A percentile compares a stretch with the other conserved stretches of the same genome.
phyloP scores from a whole-genome alignment of 2,329 filamentous ascomycete species.

The Exophiala oligosperma region DNA sequence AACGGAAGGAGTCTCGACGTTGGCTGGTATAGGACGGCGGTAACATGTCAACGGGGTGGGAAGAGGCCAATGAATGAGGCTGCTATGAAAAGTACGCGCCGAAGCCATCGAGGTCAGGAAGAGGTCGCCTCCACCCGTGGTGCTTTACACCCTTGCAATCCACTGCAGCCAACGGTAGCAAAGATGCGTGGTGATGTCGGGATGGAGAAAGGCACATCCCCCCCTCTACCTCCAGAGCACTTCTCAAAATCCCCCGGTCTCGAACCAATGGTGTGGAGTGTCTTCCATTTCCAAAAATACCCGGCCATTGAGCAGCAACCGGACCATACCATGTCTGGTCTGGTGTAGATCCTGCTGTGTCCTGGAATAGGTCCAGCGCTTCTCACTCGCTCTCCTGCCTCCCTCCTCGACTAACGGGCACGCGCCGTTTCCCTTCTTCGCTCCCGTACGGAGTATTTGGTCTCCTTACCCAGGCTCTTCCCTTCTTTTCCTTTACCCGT shows the following conservation, averaged over 20 bases:
- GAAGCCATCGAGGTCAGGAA: conserved; percentile 14
- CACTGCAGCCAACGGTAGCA: conserved; percentile 4
- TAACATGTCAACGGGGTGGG: conserved; percentile 10
- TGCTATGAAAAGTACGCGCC: conserved; percentile 26
- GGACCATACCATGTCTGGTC: conserved; percentile 4
- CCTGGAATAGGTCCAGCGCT: conserved; percentile 23
- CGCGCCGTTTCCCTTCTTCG: conserved; percentile 18
- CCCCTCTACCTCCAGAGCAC: neutral
- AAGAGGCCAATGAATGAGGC: conserved; percentile 15
- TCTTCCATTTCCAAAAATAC: conserved; percentile 21
- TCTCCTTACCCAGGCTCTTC: conserved; percentile 9
- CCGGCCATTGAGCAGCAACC: conserved; percentile 10
- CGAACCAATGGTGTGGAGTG: neutral
- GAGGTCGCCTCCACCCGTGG: conserved; percentile 13
- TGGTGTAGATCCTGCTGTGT: conserved; percentile 6
- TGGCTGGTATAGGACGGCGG: conserved; percentile 21
- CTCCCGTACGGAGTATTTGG: neutral
- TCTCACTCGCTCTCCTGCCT: conserved; percentile 14
- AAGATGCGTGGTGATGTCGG: conserved; percentile 2
- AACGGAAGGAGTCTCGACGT: conserved; percentile 7
- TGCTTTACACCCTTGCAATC: neutral
- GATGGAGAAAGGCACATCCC: conserved; percentile 6
- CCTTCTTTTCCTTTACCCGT: conserved; percentile 13
- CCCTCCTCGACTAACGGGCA: conserved; percentile 9
- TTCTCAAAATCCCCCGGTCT: conserved; percentile 5